A percentile compares a stretch with the other conserved stretches of the same genome.
Evolutionary conservation across 805 yeast species (phyloP).

Genomic region (Myxozyma geophila): DNA sequence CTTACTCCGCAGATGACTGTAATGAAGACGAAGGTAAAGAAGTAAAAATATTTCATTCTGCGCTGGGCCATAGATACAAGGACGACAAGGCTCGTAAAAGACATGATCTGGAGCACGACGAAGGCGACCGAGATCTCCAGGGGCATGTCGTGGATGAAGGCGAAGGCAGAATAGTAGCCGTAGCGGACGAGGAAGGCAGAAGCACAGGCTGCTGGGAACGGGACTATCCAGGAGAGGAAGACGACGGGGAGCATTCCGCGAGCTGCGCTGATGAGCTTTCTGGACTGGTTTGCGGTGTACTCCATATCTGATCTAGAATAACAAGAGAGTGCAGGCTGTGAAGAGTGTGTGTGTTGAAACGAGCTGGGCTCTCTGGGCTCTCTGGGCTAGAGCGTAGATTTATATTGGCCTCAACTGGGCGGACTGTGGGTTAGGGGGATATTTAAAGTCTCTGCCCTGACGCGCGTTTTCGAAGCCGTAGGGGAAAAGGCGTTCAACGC

Average conservation of each 20-base stretch:
- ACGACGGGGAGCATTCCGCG: conserved; percentile 17
- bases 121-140: not conserved
- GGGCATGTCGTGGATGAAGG: not conserved
- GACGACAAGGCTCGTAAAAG: conserved; percentile 7
- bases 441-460: too few relatives aligned
- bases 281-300: not conserved
- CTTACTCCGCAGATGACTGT: conserved; percentile 1
- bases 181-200: conserved; percentile 1
- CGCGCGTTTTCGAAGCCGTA: too few relatives aligned
- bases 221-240: conserved; percentile 21
- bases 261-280: not conserved
- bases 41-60: conserved; percentile 5
- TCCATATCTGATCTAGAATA: not conserved
- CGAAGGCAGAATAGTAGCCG: conserved; percentile 16
- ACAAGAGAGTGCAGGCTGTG: not conserved
- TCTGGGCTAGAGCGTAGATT: too few relatives aligned
- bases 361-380: not conserved
- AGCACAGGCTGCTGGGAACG: conserved; percentile 27
- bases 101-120: conserved; percentile 7
- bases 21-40: conserved; percentile 4
- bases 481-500: too few relatives aligned
- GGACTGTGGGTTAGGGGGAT: too few relatives aligned
- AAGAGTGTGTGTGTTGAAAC: not conserved
- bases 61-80: not conserved
- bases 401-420: too few relatives aligned